Evolutionary conservation across 2,329 filamentous ascomycete genomes (phyloP), one percentile per base, ranked within the genome.

Genomic region (Verticillium isaacii): DNA sequence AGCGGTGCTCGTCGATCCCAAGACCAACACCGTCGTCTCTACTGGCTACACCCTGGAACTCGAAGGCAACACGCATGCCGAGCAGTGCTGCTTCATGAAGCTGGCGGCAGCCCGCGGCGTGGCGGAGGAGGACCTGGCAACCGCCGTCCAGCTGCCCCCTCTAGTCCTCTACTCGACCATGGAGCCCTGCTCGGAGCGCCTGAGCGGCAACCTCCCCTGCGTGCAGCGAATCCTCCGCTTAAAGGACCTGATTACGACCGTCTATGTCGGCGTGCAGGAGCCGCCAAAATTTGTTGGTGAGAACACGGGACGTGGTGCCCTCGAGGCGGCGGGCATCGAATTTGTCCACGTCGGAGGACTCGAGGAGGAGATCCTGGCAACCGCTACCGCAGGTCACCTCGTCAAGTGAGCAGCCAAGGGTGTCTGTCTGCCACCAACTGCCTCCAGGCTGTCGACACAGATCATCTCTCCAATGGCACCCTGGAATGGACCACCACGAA

Each of bases 41-140:
- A 91, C 91, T 1, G 94, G 95, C 60, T 98, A 94, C 78, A 97
- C 95, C 0, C 83, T 97, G 62, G 94, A 99, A 75, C 86, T 93
- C 4, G 83, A 87, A 0, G 95, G 94, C 52, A 99, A 99, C 77
- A 98, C 95, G 0, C 95, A 99, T 72, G 95, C 95, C 3, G 95
- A 99, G 73, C 93, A 99, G 77, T 94, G 90, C 74, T 96, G 92
- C 71, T 83, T 99, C 61, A 76, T 88, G 57, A 98, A 99, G 74
- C 83, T 88, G 15, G 80, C 85, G 1, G 69, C 77, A 57, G 68
- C 78, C 65, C 72, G 84, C 61, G 70, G 71, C 2, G 77, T 82
- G 0, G 62, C 80, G 0, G 87, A 90, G 66, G 83, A 85, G 59
- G 72, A 76, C 0, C 80, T 92, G 5, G 75, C 75, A 15, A 70